Conservation (phyloP, 768 basidiomycete species). For the Leccinellum luteum region DNA sequence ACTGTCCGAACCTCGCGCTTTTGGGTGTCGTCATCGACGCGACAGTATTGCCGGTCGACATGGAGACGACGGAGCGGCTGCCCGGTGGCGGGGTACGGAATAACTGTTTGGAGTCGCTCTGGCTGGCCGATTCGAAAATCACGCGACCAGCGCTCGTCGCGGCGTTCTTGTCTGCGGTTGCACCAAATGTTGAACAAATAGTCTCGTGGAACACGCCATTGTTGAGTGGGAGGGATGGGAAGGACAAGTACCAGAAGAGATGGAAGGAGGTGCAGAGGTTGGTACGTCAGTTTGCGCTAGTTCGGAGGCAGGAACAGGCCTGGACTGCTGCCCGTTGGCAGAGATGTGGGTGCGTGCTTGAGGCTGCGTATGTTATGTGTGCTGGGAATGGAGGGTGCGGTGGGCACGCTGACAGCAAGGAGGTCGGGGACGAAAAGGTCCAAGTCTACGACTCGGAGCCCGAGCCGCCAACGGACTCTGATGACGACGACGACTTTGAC, state of each 20-base stretch:
- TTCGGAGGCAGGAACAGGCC: slow-evolving; percentile 20
- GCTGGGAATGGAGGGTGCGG: not conserved
- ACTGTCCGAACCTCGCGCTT: slow-evolving; percentile 25
- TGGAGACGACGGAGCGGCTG: not conserved
- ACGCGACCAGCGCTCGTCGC: slow-evolving; percentile 28
- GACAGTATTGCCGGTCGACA: slow-evolving; percentile 13
- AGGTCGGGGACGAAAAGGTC: slow-evolving; percentile 6
- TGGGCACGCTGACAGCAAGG: not conserved
- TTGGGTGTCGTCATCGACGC: slow-evolving; percentile 30
- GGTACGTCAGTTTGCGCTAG: slow-evolving; percentile 21
- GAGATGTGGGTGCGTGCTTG: not conserved
- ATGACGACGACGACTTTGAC: slow-evolving; percentile 27
- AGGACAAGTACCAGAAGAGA: slow-evolving; percentile 23
- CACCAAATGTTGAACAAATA: slow-evolving; percentile 29
- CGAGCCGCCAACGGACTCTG: slow-evolving; percentile 17
- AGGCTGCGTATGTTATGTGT: not conserved
- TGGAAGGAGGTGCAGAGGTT: slow-evolving; percentile 26
- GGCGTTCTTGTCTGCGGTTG: slow-evolving; percentile 27
- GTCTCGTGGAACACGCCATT: slow-evolving; percentile 30
- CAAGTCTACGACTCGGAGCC: slow-evolving; percentile 25
- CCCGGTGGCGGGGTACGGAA: slow-evolving; percentile 24
- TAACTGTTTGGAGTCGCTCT: slow-evolving; percentile 25
- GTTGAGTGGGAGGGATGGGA: slow-evolving; percentile 22
- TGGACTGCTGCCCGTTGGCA: slow-evolving; percentile 9
- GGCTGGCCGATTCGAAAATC: slow-evolving; percentile 28